Base-by-base conservation (phyloP, 352 stramenopile species). In the Lagenidium giganteum region DNA sequence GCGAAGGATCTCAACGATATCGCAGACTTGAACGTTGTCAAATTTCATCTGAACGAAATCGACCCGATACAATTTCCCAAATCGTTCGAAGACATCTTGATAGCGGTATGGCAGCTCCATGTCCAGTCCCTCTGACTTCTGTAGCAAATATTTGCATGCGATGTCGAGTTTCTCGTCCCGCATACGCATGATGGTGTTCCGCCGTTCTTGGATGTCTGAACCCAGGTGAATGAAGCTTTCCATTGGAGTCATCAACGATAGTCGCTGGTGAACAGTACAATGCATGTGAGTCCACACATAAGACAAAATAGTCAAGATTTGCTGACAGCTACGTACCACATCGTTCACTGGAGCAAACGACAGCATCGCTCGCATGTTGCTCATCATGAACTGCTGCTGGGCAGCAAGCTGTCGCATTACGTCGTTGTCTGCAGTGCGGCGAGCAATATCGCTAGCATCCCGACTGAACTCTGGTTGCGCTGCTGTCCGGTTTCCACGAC, bases 311-410 rank as follows among this genome's bases (percentile, higher is more conserved):
- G n/a, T n/a, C n/a, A n/a, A n/a, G n/a, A n/a, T n/a, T n/a, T n/a
- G n/a, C n/a, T n/a, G n/a, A n/a, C n/a, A n/a, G n/a, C n/a, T n/a
- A n/a, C n/a, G n/a, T n/a, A n/a, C n/a, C n/a, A n/a, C n/a, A 38
- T 86, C 76, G 46, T 74, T 83, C 28, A 88, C 76, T 1, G 76
- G 76, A 14, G 76, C 76, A 32, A 88, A 79, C 21, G 70, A 59
- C 5, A 88, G 61, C 76, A 88, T 88, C 31, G 76, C 76, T 57
- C 79, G 77, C 26, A 88, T 79, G 49, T 88, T 88, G 42, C 86
- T 70, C 37, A 79, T 54, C 30, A 86, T 86, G 14, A 78, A 61
- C 33, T 82, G 69, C 50, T 88, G 72, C 51, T 88, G 70, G 18
- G 53, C 58, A 27, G 86, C 68, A 4, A 86, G 52, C 4, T 88